Evolutionary conservation across 176 grass and related monocot genomes (phyloP).

Genomic region (Thalia dealbata): DNA sequence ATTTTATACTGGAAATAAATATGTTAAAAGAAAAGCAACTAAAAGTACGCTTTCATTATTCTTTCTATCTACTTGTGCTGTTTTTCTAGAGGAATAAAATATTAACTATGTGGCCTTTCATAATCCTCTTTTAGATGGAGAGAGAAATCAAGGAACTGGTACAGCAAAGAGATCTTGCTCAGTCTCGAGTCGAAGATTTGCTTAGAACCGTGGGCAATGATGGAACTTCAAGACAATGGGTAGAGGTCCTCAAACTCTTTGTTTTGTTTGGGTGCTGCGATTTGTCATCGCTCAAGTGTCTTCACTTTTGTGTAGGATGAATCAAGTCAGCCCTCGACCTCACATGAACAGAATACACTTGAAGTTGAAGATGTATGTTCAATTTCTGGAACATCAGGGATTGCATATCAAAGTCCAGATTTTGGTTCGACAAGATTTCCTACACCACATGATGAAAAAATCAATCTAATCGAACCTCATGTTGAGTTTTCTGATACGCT

Average conservation of each 20-base stretch:
- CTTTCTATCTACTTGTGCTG: neutral
- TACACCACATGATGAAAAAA: slow-evolving; percentile 33
- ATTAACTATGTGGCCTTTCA: neutral
- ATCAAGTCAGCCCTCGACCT: slow-evolving; percentile 40
- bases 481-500: neutral
- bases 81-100: neutral
- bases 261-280: slow-evolving; percentile 2
- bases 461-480: slow-evolving; percentile 20
- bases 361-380: slow-evolving; percentile 62
- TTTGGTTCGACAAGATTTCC: slow-evolving; percentile 27
- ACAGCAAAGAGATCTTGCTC: slow-evolving; percentile 60
- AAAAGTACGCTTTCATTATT: neutral
- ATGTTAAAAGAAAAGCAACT: too few species aligned
- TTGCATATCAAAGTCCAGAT: slow-evolving; percentile 34
- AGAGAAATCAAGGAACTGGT: slow-evolving; percentile 59
- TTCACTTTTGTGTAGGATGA: slow-evolving; percentile 30
- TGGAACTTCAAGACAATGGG: slow-evolving; percentile 42
- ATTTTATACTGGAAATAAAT: too few species aligned
- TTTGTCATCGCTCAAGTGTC: slow-evolving; percentile 1
- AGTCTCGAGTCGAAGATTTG: slow-evolving; percentile 66
- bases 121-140: slow-evolving; percentile 47
- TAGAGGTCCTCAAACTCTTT: slow-evolving; percentile 15
- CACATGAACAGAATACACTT: slow-evolving; percentile 30
- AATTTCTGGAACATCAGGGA: slow-evolving; percentile 43
- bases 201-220: slow-evolving; percentile 38